phyloP scores from a whole-genome alignment of 305 asterid genomes.

The Andrographis paniculata region DNA sequence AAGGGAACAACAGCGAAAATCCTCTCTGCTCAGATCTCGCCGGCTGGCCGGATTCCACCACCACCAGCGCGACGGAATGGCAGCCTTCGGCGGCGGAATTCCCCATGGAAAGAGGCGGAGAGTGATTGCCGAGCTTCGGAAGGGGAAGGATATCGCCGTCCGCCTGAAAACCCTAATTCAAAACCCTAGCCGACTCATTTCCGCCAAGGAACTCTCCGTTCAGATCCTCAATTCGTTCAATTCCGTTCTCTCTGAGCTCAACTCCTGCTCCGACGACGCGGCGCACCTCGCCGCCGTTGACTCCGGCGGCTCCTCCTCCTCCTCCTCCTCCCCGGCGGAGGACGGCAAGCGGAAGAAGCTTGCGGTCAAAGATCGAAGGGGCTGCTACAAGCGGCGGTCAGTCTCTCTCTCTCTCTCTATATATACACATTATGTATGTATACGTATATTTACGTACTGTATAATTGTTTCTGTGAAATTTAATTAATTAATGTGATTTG shows the following conservation, averaged over 20 bases:
- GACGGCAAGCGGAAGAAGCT: not conserved
- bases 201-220: not conserved
- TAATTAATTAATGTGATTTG: too few relatives aligned
- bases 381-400: slow-evolving; percentile 1
- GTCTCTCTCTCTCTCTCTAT: not conserved
- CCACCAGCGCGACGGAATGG: not conserved
- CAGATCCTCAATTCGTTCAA: not conserved
- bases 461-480: not conserved
- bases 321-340: too few relatives aligned
- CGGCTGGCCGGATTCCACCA: too few relatives aligned
- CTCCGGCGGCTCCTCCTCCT: too few relatives aligned
- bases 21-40: not conserved
- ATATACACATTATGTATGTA: too few relatives aligned
- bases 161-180: not conserved
- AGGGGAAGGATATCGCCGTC: not conserved
- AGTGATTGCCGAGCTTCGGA: not conserved
- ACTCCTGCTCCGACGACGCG: not conserved
- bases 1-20: too few relatives aligned
- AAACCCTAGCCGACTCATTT: not conserved
- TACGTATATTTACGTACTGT: not conserved
- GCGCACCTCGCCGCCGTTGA: not conserved
- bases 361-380: not conserved
- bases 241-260: not conserved
- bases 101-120: not conserved
- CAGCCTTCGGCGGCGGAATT: not conserved